These are phyloP conservation scores for Salvia splendens DNA, from an alignment of 257 asterid species.

Conservation along the genomic window DNA sequence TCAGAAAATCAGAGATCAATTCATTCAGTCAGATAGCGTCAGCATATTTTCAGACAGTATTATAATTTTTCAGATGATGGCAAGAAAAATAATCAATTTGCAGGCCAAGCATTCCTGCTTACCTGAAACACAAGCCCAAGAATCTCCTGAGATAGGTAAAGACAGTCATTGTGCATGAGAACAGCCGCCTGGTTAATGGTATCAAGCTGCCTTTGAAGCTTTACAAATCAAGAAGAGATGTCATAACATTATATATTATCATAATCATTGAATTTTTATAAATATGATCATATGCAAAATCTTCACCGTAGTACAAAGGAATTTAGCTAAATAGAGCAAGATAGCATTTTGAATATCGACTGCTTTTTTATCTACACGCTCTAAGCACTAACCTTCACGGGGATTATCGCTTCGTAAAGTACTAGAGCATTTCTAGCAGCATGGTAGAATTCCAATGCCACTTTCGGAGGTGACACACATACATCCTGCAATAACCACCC, in stretches of 20 bases:
- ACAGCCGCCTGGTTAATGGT: conserved; percentile 88
- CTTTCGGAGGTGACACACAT: conserved; percentile 81
- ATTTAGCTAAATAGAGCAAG: conserved; percentile 16
- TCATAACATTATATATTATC: conserved; percentile 27
- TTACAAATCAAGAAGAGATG: conserved; percentile 41
- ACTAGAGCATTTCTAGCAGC: conserved; percentile 81
- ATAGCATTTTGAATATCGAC: conserved; percentile 8
- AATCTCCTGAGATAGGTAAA: conserved; percentile 89
- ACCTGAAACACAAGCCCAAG: conserved; percentile 98
- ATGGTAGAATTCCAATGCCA: conserved; percentile 81
- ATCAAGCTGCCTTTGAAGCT: conserved; percentile 93
- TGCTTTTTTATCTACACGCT: conserved; percentile 13
- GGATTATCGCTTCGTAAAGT: conserved; percentile 90
- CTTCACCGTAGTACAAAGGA: conserved; percentile 14
- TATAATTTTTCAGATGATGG: conserved; percentile 8
- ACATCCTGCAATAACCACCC: conserved; percentile 64
- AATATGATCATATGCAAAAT: conserved; percentile 15
- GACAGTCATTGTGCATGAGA: conserved; percentile 92
- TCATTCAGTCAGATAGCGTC: conserved; percentile 12
- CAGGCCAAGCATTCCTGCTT: conserved; percentile 28
- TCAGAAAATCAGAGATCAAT: not conserved
- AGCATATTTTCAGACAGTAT: conserved; percentile 4
- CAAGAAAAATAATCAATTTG: conserved; percentile 18
- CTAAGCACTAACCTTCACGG: conserved; percentile 77
- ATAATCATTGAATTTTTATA: conserved; percentile 1